These are phyloP conservation scores for Sicyos edulis DNA, from an alignment of 306 rosid genomes.

Conservation along the genomic window DNA sequence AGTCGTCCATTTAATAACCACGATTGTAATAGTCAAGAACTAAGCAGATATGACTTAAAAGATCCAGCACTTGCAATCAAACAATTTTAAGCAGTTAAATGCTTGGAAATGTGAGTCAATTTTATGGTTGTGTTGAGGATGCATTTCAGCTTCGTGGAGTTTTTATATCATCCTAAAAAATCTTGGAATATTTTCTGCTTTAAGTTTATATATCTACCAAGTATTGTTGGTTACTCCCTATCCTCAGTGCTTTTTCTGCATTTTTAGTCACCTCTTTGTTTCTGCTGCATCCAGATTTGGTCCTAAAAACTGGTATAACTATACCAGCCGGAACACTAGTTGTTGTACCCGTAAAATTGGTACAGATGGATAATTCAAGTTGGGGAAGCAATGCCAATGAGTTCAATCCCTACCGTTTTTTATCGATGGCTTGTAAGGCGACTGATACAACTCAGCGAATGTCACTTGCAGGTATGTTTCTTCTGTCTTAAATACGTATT, in stretches of 20 bases:
- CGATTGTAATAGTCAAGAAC: not conserved
- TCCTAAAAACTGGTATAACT: slow-evolving; percentile 49
- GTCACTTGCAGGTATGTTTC: slow-evolving; percentile 31
- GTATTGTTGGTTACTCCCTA: not conserved
- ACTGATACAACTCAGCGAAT: slow-evolving; percentile 29
- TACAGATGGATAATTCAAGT: slow-evolving; percentile 56
- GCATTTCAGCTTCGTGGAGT: slow-evolving; percentile 11
- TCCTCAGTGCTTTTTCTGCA: slow-evolving; percentile 17
- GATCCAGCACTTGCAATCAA: slow-evolving; percentile 1
- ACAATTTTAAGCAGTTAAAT: not conserved
- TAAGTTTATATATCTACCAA: not conserved
- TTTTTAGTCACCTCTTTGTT: slow-evolving; percentile 22
- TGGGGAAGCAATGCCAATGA: slow-evolving; percentile 69
- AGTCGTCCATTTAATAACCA: not conserved
- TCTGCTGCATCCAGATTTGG: slow-evolving; percentile 38
- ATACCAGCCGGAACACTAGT: slow-evolving; percentile 64
- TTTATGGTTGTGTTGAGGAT: slow-evolving; percentile 1
- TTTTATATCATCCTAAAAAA: not conserved
- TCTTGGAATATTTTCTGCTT: slow-evolving; percentile 8
- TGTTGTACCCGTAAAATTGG: slow-evolving; percentile 62
- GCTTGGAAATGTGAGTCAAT: slow-evolving; percentile 4
- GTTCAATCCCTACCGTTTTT: slow-evolving; percentile 68
- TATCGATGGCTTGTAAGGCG: slow-evolving; percentile 36
- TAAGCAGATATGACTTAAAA: not conserved
- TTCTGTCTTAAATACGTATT: not conserved